These are phyloP conservation scores for Coemansia sp. DNA, from an alignment of 192 early-diverging fungal genomes.

Conservation along the genomic window DNA sequence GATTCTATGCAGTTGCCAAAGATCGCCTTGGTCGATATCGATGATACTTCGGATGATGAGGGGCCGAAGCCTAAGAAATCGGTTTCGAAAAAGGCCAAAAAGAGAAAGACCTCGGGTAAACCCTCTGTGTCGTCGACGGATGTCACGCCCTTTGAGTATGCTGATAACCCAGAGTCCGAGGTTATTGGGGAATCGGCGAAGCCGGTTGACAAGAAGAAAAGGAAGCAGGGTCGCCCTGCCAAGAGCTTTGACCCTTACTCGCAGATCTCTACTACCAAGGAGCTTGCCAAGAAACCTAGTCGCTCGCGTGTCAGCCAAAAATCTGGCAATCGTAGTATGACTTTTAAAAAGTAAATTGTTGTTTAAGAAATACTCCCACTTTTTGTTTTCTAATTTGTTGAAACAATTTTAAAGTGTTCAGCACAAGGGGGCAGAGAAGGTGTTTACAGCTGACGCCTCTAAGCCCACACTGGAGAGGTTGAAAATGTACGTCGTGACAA, in stretches of 20 bases:
- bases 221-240: not conserved
- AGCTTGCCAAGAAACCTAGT: conserved; percentile 11
- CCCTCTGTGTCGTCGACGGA: not conserved
- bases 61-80: not conserved
- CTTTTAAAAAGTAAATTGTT: conserved; percentile 29
- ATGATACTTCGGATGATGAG: not conserved
- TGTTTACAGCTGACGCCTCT: no score
- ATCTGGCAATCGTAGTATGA: conserved; percentile 32
- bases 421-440: no score
- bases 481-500: no score
- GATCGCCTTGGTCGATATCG: conserved; percentile 17
- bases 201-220: not conserved
- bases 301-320: conserved; percentile 17
- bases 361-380: no score
- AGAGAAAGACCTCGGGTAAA: not conserved
- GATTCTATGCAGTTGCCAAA: conserved; percentile 10
- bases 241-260: conserved; percentile 39
- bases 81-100: not conserved
- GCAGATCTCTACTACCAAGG: conserved; percentile 9
- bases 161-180: conserved; percentile 1
- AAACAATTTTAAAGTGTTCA: no score
- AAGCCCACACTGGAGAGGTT: no score
- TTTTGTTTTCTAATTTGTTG: no score
- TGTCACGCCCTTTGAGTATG: conserved; percentile 27
- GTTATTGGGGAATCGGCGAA: conserved; percentile 15